Evolutionary conservation across 345 rosid species (phyloP).

Genomic region (Heritiera littoralis): DNA sequence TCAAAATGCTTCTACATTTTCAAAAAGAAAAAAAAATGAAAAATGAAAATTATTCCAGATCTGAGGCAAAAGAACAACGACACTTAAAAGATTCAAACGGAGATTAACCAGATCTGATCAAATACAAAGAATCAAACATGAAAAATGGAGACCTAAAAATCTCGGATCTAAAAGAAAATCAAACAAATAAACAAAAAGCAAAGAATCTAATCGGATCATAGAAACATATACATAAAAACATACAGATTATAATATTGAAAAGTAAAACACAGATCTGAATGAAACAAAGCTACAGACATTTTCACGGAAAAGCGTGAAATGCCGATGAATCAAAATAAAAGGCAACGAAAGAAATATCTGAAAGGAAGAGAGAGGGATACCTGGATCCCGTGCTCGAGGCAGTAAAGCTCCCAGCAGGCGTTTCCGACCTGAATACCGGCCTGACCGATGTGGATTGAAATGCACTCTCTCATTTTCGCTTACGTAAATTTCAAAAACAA

Average conservation of each 20-base stretch:
- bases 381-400: slow-evolving; percentile 76
- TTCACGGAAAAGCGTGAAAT: background rate
- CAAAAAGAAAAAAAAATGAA: background rate
- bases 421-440: slow-evolving; percentile 85
- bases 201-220: background rate
- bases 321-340: background rate
- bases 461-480: slow-evolving; percentile 66
- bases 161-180: slow-evolving; percentile 1
- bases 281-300: background rate
- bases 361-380: slow-evolving; percentile 25
- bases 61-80: background rate
- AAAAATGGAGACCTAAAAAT: background rate
- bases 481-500: background rate
- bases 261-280: slow-evolving; percentile 2
- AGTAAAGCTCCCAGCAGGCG: slow-evolving; percentile 76
- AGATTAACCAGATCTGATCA: slow-evolving; percentile 1
- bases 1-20: background rate
- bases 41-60: background rate
- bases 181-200: background rate
- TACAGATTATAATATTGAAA: too few species aligned
- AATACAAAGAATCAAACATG: too few species aligned
- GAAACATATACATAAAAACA: background rate
- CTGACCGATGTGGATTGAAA: slow-evolving; percentile 76
- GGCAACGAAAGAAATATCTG: background rate
- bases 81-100: background rate